Conservation (phyloP, 148 eudicot species). For the Agrostemma githago region DNA sequence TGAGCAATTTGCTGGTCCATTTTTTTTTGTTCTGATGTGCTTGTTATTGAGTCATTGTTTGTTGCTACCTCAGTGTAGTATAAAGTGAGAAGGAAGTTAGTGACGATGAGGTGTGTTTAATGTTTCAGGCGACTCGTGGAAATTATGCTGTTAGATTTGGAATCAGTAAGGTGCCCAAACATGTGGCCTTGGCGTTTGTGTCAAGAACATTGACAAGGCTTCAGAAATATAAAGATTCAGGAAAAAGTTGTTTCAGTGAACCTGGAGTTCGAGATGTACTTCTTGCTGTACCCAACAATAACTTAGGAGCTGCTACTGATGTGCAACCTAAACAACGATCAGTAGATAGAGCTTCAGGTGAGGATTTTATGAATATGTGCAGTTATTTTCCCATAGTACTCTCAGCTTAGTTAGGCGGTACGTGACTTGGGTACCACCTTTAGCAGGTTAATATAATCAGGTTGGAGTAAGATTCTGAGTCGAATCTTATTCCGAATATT, state of each 20-base stretch:
- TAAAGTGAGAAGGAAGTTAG: slow-evolving; percentile 1
- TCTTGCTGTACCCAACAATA: slow-evolving; percentile 43
- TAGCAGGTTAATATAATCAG: background rate
- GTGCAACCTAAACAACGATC: slow-evolving; percentile 22
- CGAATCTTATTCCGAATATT: background rate
- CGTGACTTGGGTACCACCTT: background rate
- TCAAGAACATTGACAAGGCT: slow-evolving; percentile 70
- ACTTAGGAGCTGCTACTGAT: slow-evolving; percentile 30
- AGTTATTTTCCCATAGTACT: background rate
- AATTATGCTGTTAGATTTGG: slow-evolving; percentile 59
- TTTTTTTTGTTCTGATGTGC: background rate
- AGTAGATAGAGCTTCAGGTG: slow-evolving; percentile 33
- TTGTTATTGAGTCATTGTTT: background rate
- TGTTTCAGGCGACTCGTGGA: slow-evolving; percentile 70
- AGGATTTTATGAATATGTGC: slow-evolving; percentile 15
- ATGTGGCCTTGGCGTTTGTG: slow-evolving; percentile 70
- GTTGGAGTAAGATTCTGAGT: background rate
- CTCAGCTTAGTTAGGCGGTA: background rate
- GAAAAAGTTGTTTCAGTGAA: slow-evolving; percentile 72
- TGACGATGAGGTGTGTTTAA: slow-evolving; percentile 6
- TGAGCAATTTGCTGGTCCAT: too few species aligned
- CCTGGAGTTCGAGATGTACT: slow-evolving; percentile 62
- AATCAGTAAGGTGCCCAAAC: slow-evolving; percentile 63
- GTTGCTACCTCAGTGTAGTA: background rate
- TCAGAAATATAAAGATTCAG: slow-evolving; percentile 52